Base-by-base conservation (phyloP, 371 early-diverging fungal genomes). In the Synchytrium microbalum region DNA sequence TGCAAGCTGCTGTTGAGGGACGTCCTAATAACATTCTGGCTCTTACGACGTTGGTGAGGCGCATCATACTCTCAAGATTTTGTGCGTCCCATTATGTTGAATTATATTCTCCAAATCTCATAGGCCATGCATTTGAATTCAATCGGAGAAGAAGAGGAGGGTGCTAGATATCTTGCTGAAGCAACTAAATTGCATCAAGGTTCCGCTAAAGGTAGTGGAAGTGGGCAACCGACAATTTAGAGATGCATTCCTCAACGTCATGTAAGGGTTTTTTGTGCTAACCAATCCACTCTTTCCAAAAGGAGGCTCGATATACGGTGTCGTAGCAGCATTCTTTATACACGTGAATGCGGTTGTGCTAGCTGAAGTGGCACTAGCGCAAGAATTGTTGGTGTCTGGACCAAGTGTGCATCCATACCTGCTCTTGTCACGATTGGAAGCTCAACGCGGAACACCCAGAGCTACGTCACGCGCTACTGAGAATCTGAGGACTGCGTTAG, bases 361-460 rank as follows among this genome's bases (percentile, higher is more conserved):
- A 2, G 77, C 79, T 13, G 81, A 81, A 38, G 58, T 69, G 28
- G 79, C 79, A 13, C 68, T 81, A 10, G 64, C 81, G 2, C 75
- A 75, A 62, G 78, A 77, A 57, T 58, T 81, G 13, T 61, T 81
- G 14, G 56, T 61, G 19, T 62, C 64, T 23, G 75, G 71, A 14
- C 68, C 75, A 8, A 26, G 26, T 14, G 71, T 76, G 14, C 26
- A 53, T 2, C 75, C 79, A 8, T 75, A 77, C 67, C 67, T 79
- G 25, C 71, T 75, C 3, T 66, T 79, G 0, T 55, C 68, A 23
- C 71, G 70, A 31, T 72, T 81, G 10, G 77, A 79, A 58, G 57
- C 72, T 26, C 79, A 76, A 51, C 67, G 75, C 1, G 19, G 46
- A 5, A 5, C 46, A 38, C n/a, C n/a, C n/a, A 67, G 69, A 16